A percentile compares a stretch with the other conserved stretches of the same genome.
Evolutionary conservation across 495 filamentous ascomycete genomes (phyloP).

Genomic region (Friedmanniomyces simplex): DNA sequence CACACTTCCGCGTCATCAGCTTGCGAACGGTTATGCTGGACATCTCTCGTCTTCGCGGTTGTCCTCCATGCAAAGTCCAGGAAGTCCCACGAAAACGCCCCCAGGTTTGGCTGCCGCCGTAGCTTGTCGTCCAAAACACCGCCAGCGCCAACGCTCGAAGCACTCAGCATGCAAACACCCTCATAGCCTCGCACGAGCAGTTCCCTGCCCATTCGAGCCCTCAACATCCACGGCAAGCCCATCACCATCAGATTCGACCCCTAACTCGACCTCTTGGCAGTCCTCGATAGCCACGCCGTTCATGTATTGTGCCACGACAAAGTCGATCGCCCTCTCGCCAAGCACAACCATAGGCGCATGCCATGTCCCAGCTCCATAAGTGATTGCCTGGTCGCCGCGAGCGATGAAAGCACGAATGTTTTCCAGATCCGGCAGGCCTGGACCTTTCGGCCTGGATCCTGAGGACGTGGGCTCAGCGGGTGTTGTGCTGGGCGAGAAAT

Average conservation of each 20-base stretch:
- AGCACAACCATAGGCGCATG: constrained; percentile 95
- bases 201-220: background rate
- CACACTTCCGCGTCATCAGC: too few relatives aligned
- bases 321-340: constrained; percentile 57
- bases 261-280: constrained; percentile 69
- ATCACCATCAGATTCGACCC: constrained; percentile 17
- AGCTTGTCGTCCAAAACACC: background rate
- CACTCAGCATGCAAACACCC: background rate
- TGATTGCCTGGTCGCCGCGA: constrained; percentile 71
- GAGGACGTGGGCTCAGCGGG: constrained; percentile 20
- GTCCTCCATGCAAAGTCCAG: too few relatives aligned
- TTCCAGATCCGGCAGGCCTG: constrained; percentile 62
- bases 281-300: constrained; percentile 81
- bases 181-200: background rate
- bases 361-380: constrained; percentile 87
- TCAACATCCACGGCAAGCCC: constrained; percentile 23
- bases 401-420: constrained; percentile 70
- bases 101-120: too few relatives aligned
- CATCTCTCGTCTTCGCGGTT: too few relatives aligned
- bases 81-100: too few relatives aligned
- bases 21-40: too few relatives aligned
- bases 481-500: constrained; percentile 19
- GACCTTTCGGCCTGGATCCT: constrained; percentile 32
- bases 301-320: constrained; percentile 79
- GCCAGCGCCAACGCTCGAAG: background rate